Evolutionary conservation across 495 filamentous ascomycete species (phyloP).

Genomic region (Aspergillus kassunensis): DNA sequence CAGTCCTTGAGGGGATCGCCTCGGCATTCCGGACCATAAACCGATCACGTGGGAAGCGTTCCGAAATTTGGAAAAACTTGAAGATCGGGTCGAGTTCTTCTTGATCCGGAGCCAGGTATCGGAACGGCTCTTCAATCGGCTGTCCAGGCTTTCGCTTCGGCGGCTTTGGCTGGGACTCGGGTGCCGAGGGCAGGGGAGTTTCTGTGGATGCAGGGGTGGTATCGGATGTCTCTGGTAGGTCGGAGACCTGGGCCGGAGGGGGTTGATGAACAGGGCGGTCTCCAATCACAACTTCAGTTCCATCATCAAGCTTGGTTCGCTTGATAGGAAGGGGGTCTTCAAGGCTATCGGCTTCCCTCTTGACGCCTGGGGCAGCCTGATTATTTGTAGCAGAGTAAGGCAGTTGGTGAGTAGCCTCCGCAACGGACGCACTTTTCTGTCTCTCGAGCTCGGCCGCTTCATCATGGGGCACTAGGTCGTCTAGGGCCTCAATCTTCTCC

Average conservation of each 20-base stretch:
- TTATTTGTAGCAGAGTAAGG: slow-evolving; percentile 37
- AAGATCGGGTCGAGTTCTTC: slow-evolving; percentile 69
- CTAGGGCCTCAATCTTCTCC: slow-evolving; percentile 49
- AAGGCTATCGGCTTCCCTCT: slow-evolving; percentile 39
- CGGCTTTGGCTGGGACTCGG: slow-evolving; percentile 19
- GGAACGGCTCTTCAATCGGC: slow-evolving; percentile 83
- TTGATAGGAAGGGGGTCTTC: slow-evolving; percentile 45
- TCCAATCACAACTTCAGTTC: slow-evolving; percentile 40
- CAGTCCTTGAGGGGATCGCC: slow-evolving; percentile 76
- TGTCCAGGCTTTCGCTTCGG: slow-evolving; percentile 46
- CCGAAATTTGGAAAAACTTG: slow-evolving; percentile 75
- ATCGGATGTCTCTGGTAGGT: slow-evolving; percentile 36
- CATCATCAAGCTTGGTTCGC: slow-evolving; percentile 44
- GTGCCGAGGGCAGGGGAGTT: slow-evolving; percentile 10
- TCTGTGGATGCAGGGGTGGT: slow-evolving; percentile 19
- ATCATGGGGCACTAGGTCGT: slow-evolving; percentile 41
- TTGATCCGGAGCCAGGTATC: slow-evolving; percentile 71
- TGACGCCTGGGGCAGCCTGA: slow-evolving; percentile 22
- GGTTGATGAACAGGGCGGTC: slow-evolving; percentile 50
- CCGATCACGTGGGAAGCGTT: slow-evolving; percentile 79
- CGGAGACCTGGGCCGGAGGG: slow-evolving; percentile 37
- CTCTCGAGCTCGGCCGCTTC: slow-evolving; percentile 30
- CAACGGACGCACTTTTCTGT: slow-evolving; percentile 43
- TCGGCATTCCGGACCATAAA: slow-evolving; percentile 94
- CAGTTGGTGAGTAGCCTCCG: slow-evolving; percentile 37